Evolutionary conservation across 257 asterid genomes (phyloP).

Genomic region (Knoxia roxburghii): DNA sequence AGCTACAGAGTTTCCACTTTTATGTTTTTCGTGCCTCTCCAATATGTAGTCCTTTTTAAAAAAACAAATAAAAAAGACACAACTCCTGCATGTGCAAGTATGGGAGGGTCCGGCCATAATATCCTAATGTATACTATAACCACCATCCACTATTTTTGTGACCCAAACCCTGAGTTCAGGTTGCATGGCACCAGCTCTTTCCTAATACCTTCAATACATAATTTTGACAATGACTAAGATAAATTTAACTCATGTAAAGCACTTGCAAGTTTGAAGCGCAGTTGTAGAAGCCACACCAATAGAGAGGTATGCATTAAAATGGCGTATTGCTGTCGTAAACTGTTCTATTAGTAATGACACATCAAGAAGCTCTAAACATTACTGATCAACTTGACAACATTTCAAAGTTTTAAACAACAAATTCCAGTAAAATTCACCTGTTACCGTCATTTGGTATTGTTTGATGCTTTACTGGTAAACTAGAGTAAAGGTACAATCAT

Average conservation of each 20-base stretch:
- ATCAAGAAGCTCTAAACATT: neutral
- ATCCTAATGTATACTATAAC: no score
- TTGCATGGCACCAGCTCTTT: no score
- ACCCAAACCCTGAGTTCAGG: no score
- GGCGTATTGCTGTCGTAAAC: neutral
- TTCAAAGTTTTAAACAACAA: conserved; percentile 2
- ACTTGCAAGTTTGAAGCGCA: no score
- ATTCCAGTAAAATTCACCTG: neutral
- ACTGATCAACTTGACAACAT: neutral
- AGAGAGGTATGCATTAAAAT: neutral
- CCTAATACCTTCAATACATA: no score
- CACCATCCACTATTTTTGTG: no score
- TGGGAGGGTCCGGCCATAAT: no score
- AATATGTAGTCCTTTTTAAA: neutral
- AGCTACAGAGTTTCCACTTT: neutral
- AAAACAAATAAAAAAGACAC: no score
- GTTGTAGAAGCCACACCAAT: neutral
- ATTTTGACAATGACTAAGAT: neutral
- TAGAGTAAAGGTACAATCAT: neutral
- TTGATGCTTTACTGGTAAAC: neutral
- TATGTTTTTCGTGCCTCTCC: neutral
- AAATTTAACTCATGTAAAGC: neutral
- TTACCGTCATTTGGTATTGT: neutral
- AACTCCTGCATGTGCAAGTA: no score
- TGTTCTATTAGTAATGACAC: neutral